These are phyloP conservation scores for Phytophthora sp. DNA, from an alignment of 352 stramenopile genomes.

Conservation along the genomic window DNA sequence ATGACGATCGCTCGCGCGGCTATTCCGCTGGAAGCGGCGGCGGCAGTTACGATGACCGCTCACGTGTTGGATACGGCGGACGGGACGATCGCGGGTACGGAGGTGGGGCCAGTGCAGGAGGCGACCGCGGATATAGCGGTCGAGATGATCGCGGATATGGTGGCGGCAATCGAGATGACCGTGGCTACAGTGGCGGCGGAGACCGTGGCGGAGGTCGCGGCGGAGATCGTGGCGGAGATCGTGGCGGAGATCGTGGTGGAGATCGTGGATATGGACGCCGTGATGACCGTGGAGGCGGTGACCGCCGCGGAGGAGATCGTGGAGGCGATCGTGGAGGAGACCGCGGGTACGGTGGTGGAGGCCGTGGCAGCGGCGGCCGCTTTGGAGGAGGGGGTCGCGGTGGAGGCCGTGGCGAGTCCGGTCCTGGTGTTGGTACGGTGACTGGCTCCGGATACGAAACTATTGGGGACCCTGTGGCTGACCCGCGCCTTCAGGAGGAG, in stretches of 20 bases:
- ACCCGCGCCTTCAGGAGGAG: constrained; percentile 58
- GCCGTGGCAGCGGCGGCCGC: constrained; percentile 36
- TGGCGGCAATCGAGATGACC: constrained; percentile 10
- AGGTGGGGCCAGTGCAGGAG: constrained; percentile 12
- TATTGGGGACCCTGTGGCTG: constrained; percentile 53
- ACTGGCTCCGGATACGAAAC: constrained; percentile 57
- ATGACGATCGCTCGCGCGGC: constrained; percentile 38
- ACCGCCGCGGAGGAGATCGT: constrained; percentile 9
- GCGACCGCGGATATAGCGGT: constrained; percentile 14
- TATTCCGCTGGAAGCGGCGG: constrained; percentile 14
- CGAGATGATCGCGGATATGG: constrained; percentile 2
- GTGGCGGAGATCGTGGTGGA: constrained; percentile 8
- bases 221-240: constrained; percentile 11
- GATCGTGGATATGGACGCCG: constrained; percentile 21
- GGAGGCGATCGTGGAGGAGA: constrained; percentile 35
- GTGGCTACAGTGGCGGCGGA: constrained; percentile 16
- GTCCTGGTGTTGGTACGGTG: constrained; percentile 46
- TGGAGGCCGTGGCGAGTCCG: constrained; percentile 43
- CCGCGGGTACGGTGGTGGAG: constrained; percentile 33
- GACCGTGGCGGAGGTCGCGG: constrained; percentile 12
- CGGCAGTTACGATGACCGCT: constrained; percentile 29
- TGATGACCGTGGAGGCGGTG: constrained; percentile 25
- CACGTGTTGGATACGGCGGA: constrained; percentile 25
- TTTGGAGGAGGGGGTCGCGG: constrained; percentile 40
- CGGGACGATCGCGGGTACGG: constrained; percentile 25